These are phyloP conservation scores for Saksenaea vasiformis DNA, from an alignment of 371 early-diverging fungal species.

Conservation along the genomic window DNA sequence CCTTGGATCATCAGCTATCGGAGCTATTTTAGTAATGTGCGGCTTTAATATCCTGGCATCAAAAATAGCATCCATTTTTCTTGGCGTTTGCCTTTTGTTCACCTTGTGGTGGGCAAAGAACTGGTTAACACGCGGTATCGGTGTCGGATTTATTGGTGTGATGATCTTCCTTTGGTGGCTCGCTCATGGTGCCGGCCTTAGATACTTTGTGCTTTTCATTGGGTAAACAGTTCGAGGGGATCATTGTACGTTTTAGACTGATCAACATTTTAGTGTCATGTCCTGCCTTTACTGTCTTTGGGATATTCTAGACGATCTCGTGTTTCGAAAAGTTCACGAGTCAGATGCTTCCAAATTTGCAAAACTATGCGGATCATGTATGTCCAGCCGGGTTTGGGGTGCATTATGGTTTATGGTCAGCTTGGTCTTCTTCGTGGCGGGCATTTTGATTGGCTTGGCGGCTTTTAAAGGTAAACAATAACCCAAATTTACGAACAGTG, in stretches of 20 bases:
- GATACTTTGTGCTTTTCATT: constrained; percentile 89
- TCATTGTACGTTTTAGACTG: neutral
- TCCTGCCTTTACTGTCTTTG: constrained; percentile 87
- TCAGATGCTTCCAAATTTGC: constrained; percentile 93
- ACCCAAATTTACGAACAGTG: neutral
- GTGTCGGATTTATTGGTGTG: constrained; percentile 79
- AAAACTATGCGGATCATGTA: constrained; percentile 74
- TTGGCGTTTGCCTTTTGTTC: constrained; percentile 76
- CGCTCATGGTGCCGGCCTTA: constrained; percentile 69
- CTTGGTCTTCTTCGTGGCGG: constrained; percentile 74
- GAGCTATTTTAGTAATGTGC: constrained; percentile 89
- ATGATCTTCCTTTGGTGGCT: constrained; percentile 87
- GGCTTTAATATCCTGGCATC: constrained; percentile 87
- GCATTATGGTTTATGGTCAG: constrained; percentile 88
- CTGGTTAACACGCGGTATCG: constrained; percentile 84
- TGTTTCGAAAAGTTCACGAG: constrained; percentile 86
- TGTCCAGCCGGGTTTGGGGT: constrained; percentile 86
- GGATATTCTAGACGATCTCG: constrained; percentile 94
- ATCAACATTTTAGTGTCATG: constrained; percentile 69
- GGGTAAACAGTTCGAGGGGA: constrained; percentile 53
- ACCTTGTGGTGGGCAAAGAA: constrained; percentile 86
- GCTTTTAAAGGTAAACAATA: constrained; percentile 67
- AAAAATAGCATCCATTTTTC: constrained; percentile 79
- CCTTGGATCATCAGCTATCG: constrained; percentile 77
- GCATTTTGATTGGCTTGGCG: constrained; percentile 77